phyloP scores from a whole-genome alignment of 2,329 filamentous ascomycete species.

The Diaporthe velutina region DNA sequence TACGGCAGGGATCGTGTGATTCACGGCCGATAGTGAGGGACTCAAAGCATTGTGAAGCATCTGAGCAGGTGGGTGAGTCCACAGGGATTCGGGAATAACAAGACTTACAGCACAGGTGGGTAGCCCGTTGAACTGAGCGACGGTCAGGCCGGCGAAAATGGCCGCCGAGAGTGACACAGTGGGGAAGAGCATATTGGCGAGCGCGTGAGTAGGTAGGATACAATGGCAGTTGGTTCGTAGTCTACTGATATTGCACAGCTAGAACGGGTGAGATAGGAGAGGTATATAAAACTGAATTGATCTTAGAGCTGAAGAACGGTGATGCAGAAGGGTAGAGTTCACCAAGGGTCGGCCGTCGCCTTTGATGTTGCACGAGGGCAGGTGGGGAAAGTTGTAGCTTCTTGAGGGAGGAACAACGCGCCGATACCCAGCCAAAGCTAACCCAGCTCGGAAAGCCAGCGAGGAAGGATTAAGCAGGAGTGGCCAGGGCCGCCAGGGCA shows the following conservation, averaged over 20 bases:
- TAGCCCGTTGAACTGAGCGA: conserved; percentile 61
- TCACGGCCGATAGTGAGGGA: neutral
- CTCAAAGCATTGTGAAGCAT: neutral
- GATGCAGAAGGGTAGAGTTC: neutral
- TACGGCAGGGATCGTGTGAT: neutral
- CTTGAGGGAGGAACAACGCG: neutral
- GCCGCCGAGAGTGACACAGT: conserved; percentile 57
- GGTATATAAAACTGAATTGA: neutral
- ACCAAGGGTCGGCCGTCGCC: neutral
- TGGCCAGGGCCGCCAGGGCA: no score
- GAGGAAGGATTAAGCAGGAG: neutral
- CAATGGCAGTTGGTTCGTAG: neutral
- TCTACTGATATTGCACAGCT: neutral
- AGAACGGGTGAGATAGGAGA: neutral
- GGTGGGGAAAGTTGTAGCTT: conserved; percentile 6
- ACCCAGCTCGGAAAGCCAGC: neutral
- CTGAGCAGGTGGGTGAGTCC: neutral
- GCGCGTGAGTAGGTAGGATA: neutral
- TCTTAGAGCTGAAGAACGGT: neutral
- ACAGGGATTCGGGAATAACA: neutral
- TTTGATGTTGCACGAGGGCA: neutral
- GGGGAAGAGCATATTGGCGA: conserved; percentile 59
- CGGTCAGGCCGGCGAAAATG: conserved; percentile 65
- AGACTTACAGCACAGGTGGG: conserved; percentile 69
- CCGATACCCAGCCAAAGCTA: conserved; percentile 14